Evolutionary conservation across 768 basidiomycete genomes (phyloP).

Genomic region (Pilatotrama ljubarskyi): DNA sequence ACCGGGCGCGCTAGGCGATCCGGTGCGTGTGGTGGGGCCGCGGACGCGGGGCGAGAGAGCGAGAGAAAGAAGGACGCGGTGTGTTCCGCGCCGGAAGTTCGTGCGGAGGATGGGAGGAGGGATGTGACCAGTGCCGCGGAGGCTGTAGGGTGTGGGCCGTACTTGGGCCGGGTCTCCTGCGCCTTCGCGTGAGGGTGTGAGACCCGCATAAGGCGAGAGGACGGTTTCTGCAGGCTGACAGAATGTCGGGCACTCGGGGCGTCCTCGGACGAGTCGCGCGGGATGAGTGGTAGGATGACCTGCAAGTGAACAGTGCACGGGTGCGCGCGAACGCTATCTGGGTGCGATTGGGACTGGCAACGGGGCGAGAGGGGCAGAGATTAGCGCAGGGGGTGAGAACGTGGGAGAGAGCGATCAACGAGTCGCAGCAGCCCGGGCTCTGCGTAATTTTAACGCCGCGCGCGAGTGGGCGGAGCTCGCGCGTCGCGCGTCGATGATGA

Average conservation of each 20-base stretch:
- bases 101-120: not conserved
- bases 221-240: not conserved
- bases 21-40: not conserved
- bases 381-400: slow-evolving; percentile 7
- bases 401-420: slow-evolving; percentile 9
- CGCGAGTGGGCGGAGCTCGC: not conserved
- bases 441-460: slow-evolving; percentile 6
- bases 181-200: slow-evolving; percentile 14
- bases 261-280: slow-evolving; percentile 13
- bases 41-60: not conserved
- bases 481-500: not conserved
- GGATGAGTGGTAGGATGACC: not conserved
- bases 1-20: not conserved
- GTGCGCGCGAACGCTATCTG: not conserved
- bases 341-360: not conserved
- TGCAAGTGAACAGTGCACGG: not conserved
- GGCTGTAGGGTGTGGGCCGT: slow-evolving; percentile 12
- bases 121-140: slow-evolving; percentile 4
- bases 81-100: not conserved
- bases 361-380: not conserved
- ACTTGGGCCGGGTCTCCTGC: not conserved
- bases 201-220: slow-evolving; percentile 7
- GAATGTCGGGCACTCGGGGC: slow-evolving; percentile 15
- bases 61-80: not conserved
- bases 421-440: slow-evolving; percentile 5